Percentiles rank a stretch among this genome's conserved stretches.
Evolutionary conservation across 176 grass and related monocot species (phyloP).

Genomic region (Dendrocalamus sinicus): DNA sequence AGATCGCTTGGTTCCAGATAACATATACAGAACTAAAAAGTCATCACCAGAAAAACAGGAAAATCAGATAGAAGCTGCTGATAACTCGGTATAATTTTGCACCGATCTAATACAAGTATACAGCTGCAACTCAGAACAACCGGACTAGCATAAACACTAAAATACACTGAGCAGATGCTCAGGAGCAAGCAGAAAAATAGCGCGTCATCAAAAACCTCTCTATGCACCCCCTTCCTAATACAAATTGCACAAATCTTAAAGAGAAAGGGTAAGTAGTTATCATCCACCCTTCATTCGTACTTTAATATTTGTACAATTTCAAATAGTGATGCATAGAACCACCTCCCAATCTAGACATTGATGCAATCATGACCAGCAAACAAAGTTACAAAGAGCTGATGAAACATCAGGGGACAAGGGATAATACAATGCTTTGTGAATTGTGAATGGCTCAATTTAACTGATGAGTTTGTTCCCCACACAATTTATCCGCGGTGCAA

Average conservation of each 20-base stretch:
- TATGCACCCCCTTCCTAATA: too few relatives aligned
- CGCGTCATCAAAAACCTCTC: not conserved
- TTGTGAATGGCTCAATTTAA: constrained; percentile 33
- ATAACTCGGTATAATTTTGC: not conserved
- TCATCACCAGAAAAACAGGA: not conserved
- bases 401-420: not conserved
- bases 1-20: not conserved
- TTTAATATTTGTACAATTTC: too few relatives aligned
- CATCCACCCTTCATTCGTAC: too few relatives aligned
- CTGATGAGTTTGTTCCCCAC: constrained; percentile 30
- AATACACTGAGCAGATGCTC: not conserved
- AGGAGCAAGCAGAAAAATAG: not conserved
- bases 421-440: not conserved
- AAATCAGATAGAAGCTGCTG: not conserved
- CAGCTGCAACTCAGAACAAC: not conserved
- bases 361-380: not conserved
- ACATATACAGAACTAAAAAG: not conserved
- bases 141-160: not conserved
- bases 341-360: not conserved
- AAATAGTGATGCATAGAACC: too few relatives aligned
- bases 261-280: too few relatives aligned
- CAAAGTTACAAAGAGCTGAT: not conserved
- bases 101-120: not conserved
- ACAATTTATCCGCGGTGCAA: constrained; percentile 31
- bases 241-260: too few relatives aligned